These are phyloP conservation scores for Gaeumannomyces tritici DNA, from an alignment of 2,329 filamentous ascomycete genomes.

Conservation along the genomic window DNA sequence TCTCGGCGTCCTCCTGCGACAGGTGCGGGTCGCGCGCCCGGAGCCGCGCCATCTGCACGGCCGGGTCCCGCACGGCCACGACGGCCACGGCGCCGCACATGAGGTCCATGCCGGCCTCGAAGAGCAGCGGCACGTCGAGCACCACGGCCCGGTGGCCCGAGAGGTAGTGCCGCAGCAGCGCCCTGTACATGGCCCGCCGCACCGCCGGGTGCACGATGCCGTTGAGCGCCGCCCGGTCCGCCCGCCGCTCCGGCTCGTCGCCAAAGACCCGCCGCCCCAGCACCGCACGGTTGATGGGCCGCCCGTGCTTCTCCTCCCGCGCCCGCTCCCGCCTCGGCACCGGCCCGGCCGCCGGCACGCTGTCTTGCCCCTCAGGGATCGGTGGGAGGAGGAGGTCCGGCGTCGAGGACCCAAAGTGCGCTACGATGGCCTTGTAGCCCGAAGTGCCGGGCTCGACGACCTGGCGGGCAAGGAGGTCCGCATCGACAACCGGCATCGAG, in stretches of 20 bases:
- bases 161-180: conserved; percentile 64
- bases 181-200: conserved; percentile 67
- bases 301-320: conserved; percentile 37
- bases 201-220: conserved; percentile 90
- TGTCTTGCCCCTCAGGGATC: conserved; percentile 8
- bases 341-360: conserved; percentile 9
- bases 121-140: conserved; percentile 83
- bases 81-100: conserved; percentile 82
- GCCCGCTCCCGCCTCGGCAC: conserved; percentile 42
- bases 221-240: conserved; percentile 72
- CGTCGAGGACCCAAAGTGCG: conserved; percentile 71
- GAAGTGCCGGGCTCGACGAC: conserved; percentile 88
- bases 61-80: conserved; percentile 72
- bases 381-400: conserved; percentile 69
- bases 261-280: conserved; percentile 85
- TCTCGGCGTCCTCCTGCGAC: conserved; percentile 75
- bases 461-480: conserved; percentile 82
- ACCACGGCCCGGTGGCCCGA: conserved; percentile 79
- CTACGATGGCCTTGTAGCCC: conserved; percentile 75
- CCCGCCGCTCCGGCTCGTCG: conserved; percentile 55
- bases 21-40: conserved; percentile 68
- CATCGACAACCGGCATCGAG: conserved; percentile 84
- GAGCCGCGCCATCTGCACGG: conserved; percentile 73
- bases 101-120: conserved; percentile 77
- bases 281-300: conserved; percentile 76